Evolutionary conservation across 2,329 filamentous ascomycete genomes (phyloP).

Genomic region (Exutisphaerella laricina): DNA sequence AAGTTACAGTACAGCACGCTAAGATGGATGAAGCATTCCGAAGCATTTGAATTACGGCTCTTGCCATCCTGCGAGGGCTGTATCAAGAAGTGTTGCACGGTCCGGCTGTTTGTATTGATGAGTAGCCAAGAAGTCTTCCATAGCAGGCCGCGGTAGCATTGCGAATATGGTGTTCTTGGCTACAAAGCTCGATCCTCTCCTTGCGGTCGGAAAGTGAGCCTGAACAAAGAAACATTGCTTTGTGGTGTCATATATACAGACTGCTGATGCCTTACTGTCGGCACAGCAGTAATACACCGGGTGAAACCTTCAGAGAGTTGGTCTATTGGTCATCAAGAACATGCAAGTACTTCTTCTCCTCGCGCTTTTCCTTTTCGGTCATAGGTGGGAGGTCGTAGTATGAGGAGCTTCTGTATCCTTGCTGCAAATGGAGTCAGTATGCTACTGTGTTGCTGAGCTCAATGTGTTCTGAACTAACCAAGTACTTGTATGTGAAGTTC

Average conservation of each 20-base stretch:
- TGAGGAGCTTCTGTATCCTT: slow-evolving; percentile 81
- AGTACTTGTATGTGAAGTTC: slow-evolving; percentile 85
- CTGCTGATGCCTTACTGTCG: background rate
- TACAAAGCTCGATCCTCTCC: no score
- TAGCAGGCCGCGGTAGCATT: no score
- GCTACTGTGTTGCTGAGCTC: slow-evolving; percentile 2
- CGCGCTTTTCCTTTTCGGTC: slow-evolving; percentile 87
- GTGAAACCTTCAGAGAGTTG: background rate
- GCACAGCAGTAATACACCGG: background rate
- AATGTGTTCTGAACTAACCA: slow-evolving; percentile 55
- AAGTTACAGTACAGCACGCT: no score
- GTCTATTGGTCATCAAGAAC: slow-evolving; percentile 78
- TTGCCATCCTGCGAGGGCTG: no score
- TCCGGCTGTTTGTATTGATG: no score
- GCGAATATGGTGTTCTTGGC: no score
- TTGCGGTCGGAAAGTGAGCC: no score
- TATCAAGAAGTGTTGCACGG: no score
- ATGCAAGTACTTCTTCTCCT: slow-evolving; percentile 96
- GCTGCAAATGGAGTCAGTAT: slow-evolving; percentile 51
- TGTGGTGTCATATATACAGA: slow-evolving; percentile 10
- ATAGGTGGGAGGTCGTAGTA: slow-evolving; percentile 92
- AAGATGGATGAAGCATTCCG: no score
- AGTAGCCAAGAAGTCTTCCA: no score
- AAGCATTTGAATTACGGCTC: no score
- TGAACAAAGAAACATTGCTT: slow-evolving; percentile 6